A percentile compares a stretch with the other conserved stretches of the same genome.
Conservation (phyloP, 2,329 filamentous ascomycete genomes). For the Pyrenophora teres region DNA sequence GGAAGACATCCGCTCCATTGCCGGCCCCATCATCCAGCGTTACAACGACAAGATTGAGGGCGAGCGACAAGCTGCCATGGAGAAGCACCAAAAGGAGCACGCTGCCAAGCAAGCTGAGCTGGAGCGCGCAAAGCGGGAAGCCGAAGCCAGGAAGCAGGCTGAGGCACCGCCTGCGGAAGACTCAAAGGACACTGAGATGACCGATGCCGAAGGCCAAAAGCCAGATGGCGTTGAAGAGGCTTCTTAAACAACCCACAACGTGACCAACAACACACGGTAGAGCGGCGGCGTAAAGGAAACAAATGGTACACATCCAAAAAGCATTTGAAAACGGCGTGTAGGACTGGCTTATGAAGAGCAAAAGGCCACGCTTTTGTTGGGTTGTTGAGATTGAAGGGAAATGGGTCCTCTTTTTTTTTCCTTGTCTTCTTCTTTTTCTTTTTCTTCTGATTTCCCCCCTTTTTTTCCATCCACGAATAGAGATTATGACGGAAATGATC, state of each 20-base stretch:
- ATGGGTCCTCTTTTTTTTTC: not conserved
- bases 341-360: not conserved
- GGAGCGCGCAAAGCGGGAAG: slow-evolving; percentile 78
- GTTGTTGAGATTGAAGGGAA: not conserved
- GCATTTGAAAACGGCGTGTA: slow-evolving; percentile 23
- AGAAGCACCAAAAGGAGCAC: slow-evolving; percentile 67
- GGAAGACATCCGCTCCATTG: slow-evolving; percentile 89
- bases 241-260: slow-evolving; percentile 16
- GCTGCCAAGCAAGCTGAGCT: slow-evolving; percentile 67
- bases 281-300: slow-evolving; percentile 4
- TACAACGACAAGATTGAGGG: slow-evolving; percentile 94
- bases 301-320: slow-evolving; percentile 17
- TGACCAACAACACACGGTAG: not conserved
- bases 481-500: too few relatives aligned
- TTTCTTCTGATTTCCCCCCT: not conserved
- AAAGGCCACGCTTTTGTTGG: slow-evolving; percentile 7
- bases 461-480: too few relatives aligned
- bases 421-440: not conserved
- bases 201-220: slow-evolving; percentile 57
- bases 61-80: slow-evolving; percentile 74
- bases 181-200: slow-evolving; percentile 61
- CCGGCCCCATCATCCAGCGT: slow-evolving; percentile 89
- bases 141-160: slow-evolving; percentile 67
- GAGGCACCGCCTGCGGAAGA: slow-evolving; percentile 46
- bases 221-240: slow-evolving; percentile 48